Conservation (phyloP, 257 asterid genomes). For the Sherardia arvensis region DNA sequence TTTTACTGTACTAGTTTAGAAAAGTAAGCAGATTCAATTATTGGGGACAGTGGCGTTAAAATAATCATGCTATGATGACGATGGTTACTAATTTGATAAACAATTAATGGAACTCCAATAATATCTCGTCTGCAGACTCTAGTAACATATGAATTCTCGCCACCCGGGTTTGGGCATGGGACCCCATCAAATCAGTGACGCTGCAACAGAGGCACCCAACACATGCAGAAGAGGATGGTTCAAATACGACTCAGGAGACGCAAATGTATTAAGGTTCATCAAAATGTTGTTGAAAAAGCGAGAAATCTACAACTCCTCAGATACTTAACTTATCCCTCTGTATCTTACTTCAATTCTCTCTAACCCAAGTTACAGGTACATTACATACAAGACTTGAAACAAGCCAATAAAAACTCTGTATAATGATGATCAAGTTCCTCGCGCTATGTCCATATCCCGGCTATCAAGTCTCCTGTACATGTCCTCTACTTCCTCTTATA, state of each 20-base stretch:
- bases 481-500: slow-evolving; percentile 40
- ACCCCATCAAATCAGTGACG: too few relatives aligned
- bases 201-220: too few relatives aligned
- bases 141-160: too few relatives aligned
- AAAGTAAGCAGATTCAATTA: background rate
- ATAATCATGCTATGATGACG: background rate
- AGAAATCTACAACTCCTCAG: background rate
- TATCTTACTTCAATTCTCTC: slow-evolving; percentile 1
- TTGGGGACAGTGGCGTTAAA: background rate
- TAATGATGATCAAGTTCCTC: background rate
- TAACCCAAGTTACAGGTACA: background rate
- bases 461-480: background rate
- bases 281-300: background rate
- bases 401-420: slow-evolving; percentile 11
- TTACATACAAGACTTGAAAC: background rate
- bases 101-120: too few relatives aligned
- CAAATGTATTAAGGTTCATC: background rate
- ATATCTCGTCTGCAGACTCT: too few relatives aligned
- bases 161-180: too few relatives aligned
- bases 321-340: background rate
- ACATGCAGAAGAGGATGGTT: too few relatives aligned
- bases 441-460: background rate
- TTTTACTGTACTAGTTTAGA: background rate
- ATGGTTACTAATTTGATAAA: too few relatives aligned
- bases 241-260: too few relatives aligned